Evolutionary conservation across 495 filamentous ascomycete genomes (phyloP).

Genomic region (Lasiosphaeria ovina): DNA sequence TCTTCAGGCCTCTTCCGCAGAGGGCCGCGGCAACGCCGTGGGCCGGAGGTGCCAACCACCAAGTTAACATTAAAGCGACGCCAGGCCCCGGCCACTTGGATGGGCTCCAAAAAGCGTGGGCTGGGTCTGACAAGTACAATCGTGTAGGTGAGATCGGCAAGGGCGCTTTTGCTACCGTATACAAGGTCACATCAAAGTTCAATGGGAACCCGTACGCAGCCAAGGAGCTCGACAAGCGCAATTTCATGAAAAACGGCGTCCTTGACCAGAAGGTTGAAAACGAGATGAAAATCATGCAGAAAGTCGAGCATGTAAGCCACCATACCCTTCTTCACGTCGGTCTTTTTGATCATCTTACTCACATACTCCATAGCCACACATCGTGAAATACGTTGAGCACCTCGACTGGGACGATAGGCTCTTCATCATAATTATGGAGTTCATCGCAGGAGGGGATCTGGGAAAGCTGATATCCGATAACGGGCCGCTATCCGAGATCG

Average conservation of each 20-base stretch:
- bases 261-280: slow-evolving; percentile 85
- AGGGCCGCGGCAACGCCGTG: slow-evolving; percentile 5
- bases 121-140: slow-evolving; percentile 79
- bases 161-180: slow-evolving; percentile 90
- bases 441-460: slow-evolving; percentile 81
- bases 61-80: slow-evolving; percentile 3
- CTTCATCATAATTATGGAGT: slow-evolving; percentile 94
- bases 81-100: slow-evolving; percentile 11
- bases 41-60: slow-evolving; percentile 9
- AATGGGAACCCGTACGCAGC: slow-evolving; percentile 80
- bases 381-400: slow-evolving; percentile 86
- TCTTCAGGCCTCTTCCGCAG: slow-evolving; percentile 24
- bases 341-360: neutral
- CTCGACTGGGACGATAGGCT: slow-evolving; percentile 73
- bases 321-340: neutral
- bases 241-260: slow-evolving; percentile 83
- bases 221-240: slow-evolving; percentile 86
- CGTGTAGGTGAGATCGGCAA: slow-evolving; percentile 77
- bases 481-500: slow-evolving; percentile 62
- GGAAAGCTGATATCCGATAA: slow-evolving; percentile 61
- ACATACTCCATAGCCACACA: slow-evolving; percentile 63
- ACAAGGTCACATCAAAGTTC: slow-evolving; percentile 75
- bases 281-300: slow-evolving; percentile 91
- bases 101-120: slow-evolving; percentile 59
- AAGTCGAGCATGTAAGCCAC: slow-evolving; percentile 70